phyloP scores from a whole-genome alignment of 192 early-diverging fungal genomes.

The Allomyces macrogynus region DNA sequence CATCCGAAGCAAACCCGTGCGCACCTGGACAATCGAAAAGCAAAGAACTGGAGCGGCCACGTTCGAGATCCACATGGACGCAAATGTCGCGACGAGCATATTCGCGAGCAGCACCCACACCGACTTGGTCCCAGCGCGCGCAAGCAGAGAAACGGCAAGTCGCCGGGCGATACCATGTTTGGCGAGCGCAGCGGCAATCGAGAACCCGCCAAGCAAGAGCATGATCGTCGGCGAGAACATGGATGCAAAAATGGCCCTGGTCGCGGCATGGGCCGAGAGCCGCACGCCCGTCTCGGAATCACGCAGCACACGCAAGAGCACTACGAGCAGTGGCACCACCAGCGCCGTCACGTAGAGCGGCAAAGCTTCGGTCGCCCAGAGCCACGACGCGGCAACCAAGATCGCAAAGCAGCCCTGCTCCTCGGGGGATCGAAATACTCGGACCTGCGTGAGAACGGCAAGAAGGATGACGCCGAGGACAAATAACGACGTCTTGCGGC shows the following conservation, averaged over 20 bases:
- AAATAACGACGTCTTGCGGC: too few species aligned
- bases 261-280: conserved; percentile 48
- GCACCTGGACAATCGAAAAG: conserved; percentile 70
- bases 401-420: conserved; percentile 82
- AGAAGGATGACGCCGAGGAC: conserved; percentile 6
- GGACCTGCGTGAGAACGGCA: conserved; percentile 27
- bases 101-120: conserved; percentile 72
- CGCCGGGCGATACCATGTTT: conserved; percentile 88
- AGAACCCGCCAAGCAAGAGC: conserved; percentile 84
- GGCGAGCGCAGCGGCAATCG: conserved; percentile 80
- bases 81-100: conserved; percentile 87
- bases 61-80: conserved; percentile 97
- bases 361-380: conserved; percentile 88
- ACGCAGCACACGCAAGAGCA: conserved; percentile 66
- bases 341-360: conserved; percentile 86
- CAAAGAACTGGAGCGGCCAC: conserved; percentile 93
- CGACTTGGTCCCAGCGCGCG: too few species aligned
- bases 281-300: conserved; percentile 6
- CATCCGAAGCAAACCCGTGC: not conserved
- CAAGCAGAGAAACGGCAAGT: too few species aligned
- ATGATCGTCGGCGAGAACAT: conserved; percentile 96
- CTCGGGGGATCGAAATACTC: conserved; percentile 47
- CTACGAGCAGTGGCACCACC: conserved; percentile 67
- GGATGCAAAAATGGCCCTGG: conserved; percentile 66
- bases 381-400: conserved; percentile 63